phyloP scores from a whole-genome alignment of 177 flowering plant genomes.

The Telopea speciosissima region DNA sequence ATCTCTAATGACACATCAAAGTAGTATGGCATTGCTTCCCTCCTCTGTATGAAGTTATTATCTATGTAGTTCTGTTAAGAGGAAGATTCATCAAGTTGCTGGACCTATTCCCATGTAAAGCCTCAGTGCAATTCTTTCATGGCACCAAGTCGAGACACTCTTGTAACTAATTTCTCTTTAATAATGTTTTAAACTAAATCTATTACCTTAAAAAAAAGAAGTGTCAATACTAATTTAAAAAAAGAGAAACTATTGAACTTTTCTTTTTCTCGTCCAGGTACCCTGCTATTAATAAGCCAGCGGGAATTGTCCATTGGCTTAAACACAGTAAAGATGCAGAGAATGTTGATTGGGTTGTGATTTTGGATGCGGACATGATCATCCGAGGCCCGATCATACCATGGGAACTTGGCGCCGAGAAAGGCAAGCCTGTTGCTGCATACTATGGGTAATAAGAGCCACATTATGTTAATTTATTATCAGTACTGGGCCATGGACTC shows the following conservation, averaged over 20 bases:
- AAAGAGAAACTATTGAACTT: not conserved
- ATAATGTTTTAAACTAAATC: not conserved
- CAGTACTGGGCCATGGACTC: not conserved
- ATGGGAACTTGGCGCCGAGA: slow-evolving; percentile 96
- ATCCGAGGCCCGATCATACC: slow-evolving; percentile 94
- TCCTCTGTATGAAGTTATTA: not conserved
- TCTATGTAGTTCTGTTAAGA: not conserved
- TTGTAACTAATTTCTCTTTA: not conserved
- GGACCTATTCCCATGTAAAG: not conserved
- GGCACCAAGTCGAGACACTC: not conserved
- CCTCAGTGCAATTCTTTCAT: not conserved
- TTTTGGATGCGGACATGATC: slow-evolving; percentile 94
- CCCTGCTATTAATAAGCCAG: slow-evolving; percentile 98
- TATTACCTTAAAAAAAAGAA: too few relatives aligned
- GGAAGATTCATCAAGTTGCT: not conserved
- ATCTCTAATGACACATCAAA: not conserved
- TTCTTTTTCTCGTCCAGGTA: slow-evolving; percentile 47
- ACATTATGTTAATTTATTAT: too few relatives aligned
- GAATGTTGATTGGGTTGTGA: slow-evolving; percentile 97
- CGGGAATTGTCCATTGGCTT: slow-evolving; percentile 92
- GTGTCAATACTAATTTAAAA: not conserved
- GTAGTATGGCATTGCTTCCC: not conserved
- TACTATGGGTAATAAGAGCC: slow-evolving; percentile 64
- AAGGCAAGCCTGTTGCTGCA: slow-evolving; percentile 87
- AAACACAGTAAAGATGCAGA: slow-evolving; percentile 83